Percentiles rank a stretch among this genome's conserved stretches.
These are phyloP conservation scores for Cladophialophora exuberans DNA, from an alignment of 2,329 filamentous ascomycete species.

Conservation along the genomic window DNA sequence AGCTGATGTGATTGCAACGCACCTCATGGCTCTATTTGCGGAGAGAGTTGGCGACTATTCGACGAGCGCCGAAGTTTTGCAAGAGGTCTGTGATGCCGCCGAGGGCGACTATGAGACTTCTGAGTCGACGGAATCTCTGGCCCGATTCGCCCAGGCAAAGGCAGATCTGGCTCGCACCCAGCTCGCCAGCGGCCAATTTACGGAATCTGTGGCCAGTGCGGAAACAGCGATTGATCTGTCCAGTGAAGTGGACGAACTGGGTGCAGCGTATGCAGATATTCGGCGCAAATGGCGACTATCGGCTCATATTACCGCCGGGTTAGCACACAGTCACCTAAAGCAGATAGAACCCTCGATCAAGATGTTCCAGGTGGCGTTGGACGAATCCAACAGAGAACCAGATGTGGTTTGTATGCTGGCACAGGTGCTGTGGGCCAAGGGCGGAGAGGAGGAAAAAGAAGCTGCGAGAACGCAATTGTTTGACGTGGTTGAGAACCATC, in stretches of 20 bases:
- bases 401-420: conserved; percentile 86
- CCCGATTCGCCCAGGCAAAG: conserved; percentile 78
- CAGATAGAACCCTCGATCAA: conserved; percentile 70
- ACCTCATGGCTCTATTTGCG: conserved; percentile 77
- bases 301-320: conserved; percentile 80
- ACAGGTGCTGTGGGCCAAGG: conserved; percentile 91
- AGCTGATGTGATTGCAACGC: conserved; percentile 70
- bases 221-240: conserved; percentile 80
- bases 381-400: conserved; percentile 70
- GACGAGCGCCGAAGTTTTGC: conserved; percentile 66
- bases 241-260: conserved; percentile 66
- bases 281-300: conserved; percentile 76
- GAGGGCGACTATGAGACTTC: conserved; percentile 84
- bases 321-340: conserved; percentile 75
- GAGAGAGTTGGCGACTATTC: conserved; percentile 75
- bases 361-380: conserved; percentile 78
- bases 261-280: conserved; percentile 64
- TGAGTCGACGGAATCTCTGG: conserved; percentile 74
- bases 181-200: conserved; percentile 68
- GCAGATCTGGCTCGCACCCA: conserved; percentile 84
- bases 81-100: conserved; percentile 67
- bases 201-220: conserved; percentile 75
- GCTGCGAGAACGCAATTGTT: conserved; percentile 81
- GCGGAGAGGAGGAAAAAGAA: conserved; percentile 71
- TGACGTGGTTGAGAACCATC: conserved; percentile 72